Evolutionary conservation across 1,139 yeast species (phyloP), one percentile per base, ranked within the genome.

Genomic region (Saccharomycopsis crataegensis): DNA sequence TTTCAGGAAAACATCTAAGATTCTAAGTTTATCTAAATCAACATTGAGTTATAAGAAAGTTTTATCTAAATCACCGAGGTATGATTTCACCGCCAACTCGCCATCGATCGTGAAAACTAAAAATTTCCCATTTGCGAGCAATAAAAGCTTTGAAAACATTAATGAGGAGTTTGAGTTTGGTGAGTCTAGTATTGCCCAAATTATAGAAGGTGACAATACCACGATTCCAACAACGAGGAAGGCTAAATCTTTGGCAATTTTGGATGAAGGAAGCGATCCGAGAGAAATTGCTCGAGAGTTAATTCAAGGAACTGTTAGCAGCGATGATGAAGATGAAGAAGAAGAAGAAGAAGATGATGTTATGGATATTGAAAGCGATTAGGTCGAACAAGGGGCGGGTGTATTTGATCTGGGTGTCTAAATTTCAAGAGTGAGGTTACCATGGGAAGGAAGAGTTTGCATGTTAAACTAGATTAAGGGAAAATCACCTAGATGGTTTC

Each of bases 321-420:
- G 82, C 62, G 85, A 78, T 53, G 83, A 78, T 44, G 83, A 43
- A 77, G 41, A 82, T 61, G 85, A 78, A 51, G 78, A 71, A 22
- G 75, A 82, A 2, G 77, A 82, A 62, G 85, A 78, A 54, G 83
- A 78, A 43, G 83, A 74, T 49, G 83, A 76, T 54, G 82, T 77
- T 7, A 82, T 83, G 85, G 86, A 81, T 62, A 71, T 82, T 43
- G 87, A 82, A 60, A 78, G 83, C 62, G 84, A 80, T 49, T 65
- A 47, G 40, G 2, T 17, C 28, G 4, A 22, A 22, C 4, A 22
- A 22, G 28, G 28, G 28, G 4, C 2, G 28, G 4, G 28, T 2
- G 28, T 22, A 2, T 22, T 22, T 22, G 28, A 22, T 3, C 28
- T 22, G 28, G 28, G 4, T 22, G 4, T 22, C 2, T 22, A 22